Percentiles rank a stretch among this genome's conserved stretches.
Conservation (phyloP, 306 rosid genomes). For the Arachis hypogaea region DNA sequence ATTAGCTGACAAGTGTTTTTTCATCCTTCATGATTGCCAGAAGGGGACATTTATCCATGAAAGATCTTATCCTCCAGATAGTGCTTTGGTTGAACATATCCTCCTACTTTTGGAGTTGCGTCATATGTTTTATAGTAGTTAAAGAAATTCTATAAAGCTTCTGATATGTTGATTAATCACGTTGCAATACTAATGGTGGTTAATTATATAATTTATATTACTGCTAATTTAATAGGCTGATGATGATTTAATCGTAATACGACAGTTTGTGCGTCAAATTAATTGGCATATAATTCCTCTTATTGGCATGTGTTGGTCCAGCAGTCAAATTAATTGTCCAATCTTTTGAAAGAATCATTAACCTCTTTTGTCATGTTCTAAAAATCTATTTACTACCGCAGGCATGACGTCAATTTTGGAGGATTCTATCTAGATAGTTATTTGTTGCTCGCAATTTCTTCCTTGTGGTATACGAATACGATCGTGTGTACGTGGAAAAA, state of each 20-base stretch:
- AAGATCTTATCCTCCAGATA: slow-evolving; percentile 1
- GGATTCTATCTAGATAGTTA: slow-evolving; percentile 3
- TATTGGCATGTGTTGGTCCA: background rate
- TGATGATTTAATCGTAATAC: background rate
- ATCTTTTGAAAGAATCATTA: background rate
- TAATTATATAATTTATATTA: background rate
- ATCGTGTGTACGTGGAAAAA: background rate
- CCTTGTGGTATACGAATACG: background rate
- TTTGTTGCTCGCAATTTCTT: background rate
- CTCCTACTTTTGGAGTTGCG: background rate
- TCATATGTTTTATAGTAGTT: background rate
- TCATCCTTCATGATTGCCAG: background rate
- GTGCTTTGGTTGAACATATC: background rate
- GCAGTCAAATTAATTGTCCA: slow-evolving; percentile 26
- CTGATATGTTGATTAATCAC: background rate
- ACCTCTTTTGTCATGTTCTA: slow-evolving; percentile 30
- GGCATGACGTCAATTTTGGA: slow-evolving; percentile 11
- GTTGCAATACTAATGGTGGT: background rate
- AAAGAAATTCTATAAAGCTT: background rate
- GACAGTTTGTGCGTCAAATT: slow-evolving; percentile 36
- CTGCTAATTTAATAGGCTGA: background rate
- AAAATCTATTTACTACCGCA: background rate
- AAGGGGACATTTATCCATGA: background rate
- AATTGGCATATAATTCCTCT: slow-evolving; percentile 5
- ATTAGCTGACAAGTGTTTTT: too few relatives aligned